Evolutionary conservation across 2,329 filamentous ascomycete genomes (phyloP).

Genomic region (Diaporthe nobilis): DNA sequence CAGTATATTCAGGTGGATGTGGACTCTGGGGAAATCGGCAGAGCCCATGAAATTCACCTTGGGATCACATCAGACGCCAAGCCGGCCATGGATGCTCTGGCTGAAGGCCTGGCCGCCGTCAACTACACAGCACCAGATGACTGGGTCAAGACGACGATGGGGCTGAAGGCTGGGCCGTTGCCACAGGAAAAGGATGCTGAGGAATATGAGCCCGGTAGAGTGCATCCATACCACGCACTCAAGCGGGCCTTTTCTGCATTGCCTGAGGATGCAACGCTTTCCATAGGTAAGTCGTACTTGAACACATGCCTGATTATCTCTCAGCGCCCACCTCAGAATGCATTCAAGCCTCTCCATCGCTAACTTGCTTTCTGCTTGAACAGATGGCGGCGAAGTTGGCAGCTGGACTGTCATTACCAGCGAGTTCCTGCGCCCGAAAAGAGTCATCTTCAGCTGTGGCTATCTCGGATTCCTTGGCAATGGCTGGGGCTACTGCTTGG

Average conservation of each 20-base stretch:
- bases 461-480: constrained; percentile 62
- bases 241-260: constrained; percentile 43
- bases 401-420: constrained; percentile 53
- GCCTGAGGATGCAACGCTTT: constrained; percentile 50
- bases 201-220: constrained; percentile 16
- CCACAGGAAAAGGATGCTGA: constrained; percentile 21
- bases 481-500: constrained; percentile 61
- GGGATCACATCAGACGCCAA: constrained; percentile 31
- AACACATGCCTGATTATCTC: neutral
- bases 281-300: constrained; percentile 14
- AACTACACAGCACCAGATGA: constrained; percentile 15
- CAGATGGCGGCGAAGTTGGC: constrained; percentile 57
- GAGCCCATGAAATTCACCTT: constrained; percentile 15
- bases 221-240: constrained; percentile 33
- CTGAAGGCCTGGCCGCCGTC: neutral
- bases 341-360: neutral
- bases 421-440: constrained; percentile 46
- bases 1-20: constrained; percentile 34
- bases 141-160: constrained; percentile 21
- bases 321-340: neutral
- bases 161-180: constrained; percentile 22
- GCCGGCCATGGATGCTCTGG: constrained; percentile 15
- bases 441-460: constrained; percentile 49
- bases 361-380: neutral
- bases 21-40: constrained; percentile 30